These are phyloP conservation scores for Rhizophlyctis rosea DNA, from an alignment of 192 early-diverging fungal genomes.

Conservation along the genomic window DNA sequence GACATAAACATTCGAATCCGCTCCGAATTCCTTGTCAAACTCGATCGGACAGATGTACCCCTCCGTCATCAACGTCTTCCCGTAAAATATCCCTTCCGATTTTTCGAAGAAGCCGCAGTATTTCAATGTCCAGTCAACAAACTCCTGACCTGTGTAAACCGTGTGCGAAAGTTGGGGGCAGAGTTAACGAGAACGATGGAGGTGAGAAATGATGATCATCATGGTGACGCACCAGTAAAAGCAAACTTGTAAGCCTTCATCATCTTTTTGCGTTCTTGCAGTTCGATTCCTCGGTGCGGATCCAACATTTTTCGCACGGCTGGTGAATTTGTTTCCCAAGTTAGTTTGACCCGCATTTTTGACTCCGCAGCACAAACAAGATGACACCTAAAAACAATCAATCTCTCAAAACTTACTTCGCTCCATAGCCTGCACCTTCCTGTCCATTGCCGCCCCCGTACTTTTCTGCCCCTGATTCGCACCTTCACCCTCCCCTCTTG, in stretches of 20 bases:
- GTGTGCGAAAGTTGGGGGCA: not conserved
- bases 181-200: not conserved
- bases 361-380: too few relatives aligned
- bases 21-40: constrained; percentile 27
- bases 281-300: constrained; percentile 30
- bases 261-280: constrained; percentile 35
- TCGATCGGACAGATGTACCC: constrained; percentile 41
- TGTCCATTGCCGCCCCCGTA: too few relatives aligned
- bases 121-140: constrained; percentile 35
- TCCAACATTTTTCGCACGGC: constrained; percentile 26
- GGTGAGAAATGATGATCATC: not conserved
- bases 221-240: constrained; percentile 30
- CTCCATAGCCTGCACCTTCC: too few relatives aligned
- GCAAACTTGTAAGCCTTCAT: constrained; percentile 35
- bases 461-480: too few relatives aligned
- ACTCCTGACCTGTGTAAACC: constrained; percentile 18
- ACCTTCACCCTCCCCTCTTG: too few relatives aligned
- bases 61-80: constrained; percentile 30
- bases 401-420: too few relatives aligned
- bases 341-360: too few relatives aligned
- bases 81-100: constrained; percentile 28
- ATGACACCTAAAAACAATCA: too few relatives aligned
- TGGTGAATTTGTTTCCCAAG: too few relatives aligned
- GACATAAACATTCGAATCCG: constrained; percentile 31
- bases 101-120: constrained; percentile 36